Evolutionary conservation across 2,329 filamentous ascomycete genomes (phyloP), one percentile per base, ranked within the genome.

Genomic region (Helotiales sp.): DNA sequence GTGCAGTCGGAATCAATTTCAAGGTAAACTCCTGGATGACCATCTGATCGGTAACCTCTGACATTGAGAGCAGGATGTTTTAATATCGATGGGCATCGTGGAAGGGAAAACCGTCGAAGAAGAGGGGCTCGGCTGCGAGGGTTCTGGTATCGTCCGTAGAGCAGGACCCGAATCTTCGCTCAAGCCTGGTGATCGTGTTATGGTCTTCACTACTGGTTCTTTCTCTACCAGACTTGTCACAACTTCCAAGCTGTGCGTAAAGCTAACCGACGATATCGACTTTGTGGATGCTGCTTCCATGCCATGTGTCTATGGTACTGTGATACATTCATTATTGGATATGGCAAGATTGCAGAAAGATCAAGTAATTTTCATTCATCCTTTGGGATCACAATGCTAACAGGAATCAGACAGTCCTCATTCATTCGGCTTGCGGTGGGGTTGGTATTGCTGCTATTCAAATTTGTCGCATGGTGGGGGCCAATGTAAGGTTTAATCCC

Each of bases 391-490:
- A 34, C 9, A 29, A 66, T 31, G 24, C 63, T 7, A 63, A 63
- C 6, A 33, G 44, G 27, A 29, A 51, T 0, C 64, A 75, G 36
- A 62, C 60, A 0, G 57, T 74, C 0, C 54, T 75, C 9, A 68
- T 75, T 0, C 72, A 74, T 33, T 54, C 63, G 1, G 73, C 65
- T 1, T 55, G 67, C 8, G 71, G 72, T 8, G 69, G 63, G 1
- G 52, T 75, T 15, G 72, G 73, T 1, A 63, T 67, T 15, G 72
- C 72, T 0, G 66, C 68, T 0, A 71, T 75, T n/a, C 55, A 61
- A 2, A 9, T 75, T 0, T 67, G 67, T 1, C 56, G 66, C 25
- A 46, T 57, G 1, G 47, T 66, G 0, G 70, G 67, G 0, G 71
- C 72, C 3, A 59, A 74, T 3, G 62, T 82, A 6, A 34, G 48